Evolutionary conservation across 176 grass and related monocot genomes (phyloP), one percentile per base, ranked within the genome.

Genomic region (Avena sativa): DNA sequence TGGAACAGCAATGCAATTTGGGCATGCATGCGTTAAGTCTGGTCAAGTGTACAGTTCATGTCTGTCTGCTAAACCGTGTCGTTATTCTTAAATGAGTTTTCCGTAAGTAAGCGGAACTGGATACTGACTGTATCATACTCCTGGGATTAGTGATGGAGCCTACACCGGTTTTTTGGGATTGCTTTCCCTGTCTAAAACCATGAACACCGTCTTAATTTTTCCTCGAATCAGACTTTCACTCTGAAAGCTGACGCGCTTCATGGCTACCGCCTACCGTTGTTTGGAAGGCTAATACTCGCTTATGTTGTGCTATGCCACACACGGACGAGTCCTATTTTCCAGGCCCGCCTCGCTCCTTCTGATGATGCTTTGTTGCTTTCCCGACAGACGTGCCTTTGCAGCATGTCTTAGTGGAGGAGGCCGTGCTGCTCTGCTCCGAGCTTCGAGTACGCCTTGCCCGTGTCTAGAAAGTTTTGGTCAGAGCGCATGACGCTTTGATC

Each of bases 1-100:
- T 58, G 66, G 23, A 7, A 16, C 68, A n/a, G 68, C 36, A 12
- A 12, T 71, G 68, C 36, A n/a, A n/a, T 71, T 72, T 38, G 12
- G 19, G 55, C 65, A 82, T 78, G 79, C 63, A 86, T 21, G 84
- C 19, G 55, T 3, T 44, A 1, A 38, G 63, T 75, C 50, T 58
- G 74, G 85, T 90, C 85, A 90, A 90, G 66, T 9, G 14, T 79
- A 87, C 85, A 90, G 89, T 84, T 87, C 80, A 84, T 65, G 78
- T 47, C 56, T 66, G 32, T 63, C 80, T 87, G 79, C 89, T 79
- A 87, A 90, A 90, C 80, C 84, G 84, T 83, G 84, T 87, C 17
- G 1, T 5, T 2, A 3, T 15, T 79, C 1, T 79, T 72, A 14
- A 73, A 43, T 7, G 3, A 2, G 86, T 57, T 34, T 63, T 62